Base-by-base conservation (phyloP, 305 asterid species). In the Rubia tinctorum region DNA sequence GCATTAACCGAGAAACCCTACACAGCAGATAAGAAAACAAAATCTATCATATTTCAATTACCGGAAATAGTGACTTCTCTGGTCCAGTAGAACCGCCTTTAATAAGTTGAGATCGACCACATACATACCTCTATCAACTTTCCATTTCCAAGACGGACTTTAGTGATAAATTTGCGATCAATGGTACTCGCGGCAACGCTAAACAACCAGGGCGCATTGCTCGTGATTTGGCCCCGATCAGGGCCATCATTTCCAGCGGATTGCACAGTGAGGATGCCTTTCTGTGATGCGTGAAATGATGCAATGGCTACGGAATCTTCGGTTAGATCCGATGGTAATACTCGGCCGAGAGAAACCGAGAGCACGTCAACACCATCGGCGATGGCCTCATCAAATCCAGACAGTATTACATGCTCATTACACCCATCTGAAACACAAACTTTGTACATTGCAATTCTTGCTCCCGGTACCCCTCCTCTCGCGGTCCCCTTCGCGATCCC, bases 311-410 rank as follows among this genome's bases (percentile, higher is more conserved):
- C 79, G 15, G 85, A 78, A 79, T 89, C 92, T 7, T 76, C 72
- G 3, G 75, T 71, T 15, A 83, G 81, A 62, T 82, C 81, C 1
- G 3, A 11, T 1, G 88, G 87, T 30, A 0, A 25, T 3, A 4
- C 47, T 1, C 76, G 59, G 73, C 96, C 92, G 37, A 87, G 68
- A 0, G 96, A 89, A 69, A 89, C 81, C 0, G 90, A 83, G 53
- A 89, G 81, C 43, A 89, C 78, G 73, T 87, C 88, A n/a, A 89
- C 96, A 45, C 92, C 92, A 58, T 89, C 92, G 0, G 89, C 92
- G 0, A 87, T 86, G 39, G 92, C 96, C 78, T 87, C 89, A 6
- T 89, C 96, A 44, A 87, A 87, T 45, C 88, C 92, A 66, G 82
- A 82, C 20, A 87, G 85, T 71, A 87, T 79, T 72, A 78, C 91